Evolutionary conservation across 176 grass and related monocot genomes (phyloP).

Genomic region (Leersia perrieri): DNA sequence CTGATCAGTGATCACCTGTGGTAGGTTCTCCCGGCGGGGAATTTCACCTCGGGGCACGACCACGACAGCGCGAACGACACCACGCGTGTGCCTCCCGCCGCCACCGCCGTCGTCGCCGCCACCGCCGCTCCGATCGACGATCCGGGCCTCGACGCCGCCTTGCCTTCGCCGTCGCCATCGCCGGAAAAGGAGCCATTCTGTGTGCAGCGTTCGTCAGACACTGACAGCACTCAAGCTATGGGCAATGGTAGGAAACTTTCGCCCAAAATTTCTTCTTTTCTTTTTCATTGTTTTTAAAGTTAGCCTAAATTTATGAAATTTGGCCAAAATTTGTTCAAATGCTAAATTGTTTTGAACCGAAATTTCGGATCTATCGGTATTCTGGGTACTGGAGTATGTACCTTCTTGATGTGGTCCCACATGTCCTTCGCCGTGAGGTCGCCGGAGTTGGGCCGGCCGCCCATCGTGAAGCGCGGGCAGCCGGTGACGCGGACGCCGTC

Average conservation of each 20-base stretch:
- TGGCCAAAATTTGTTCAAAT: too few species aligned
- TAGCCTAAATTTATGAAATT: too few species aligned
- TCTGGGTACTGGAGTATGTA: not conserved
- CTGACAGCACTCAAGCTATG: not conserved
- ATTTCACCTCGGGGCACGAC: conserved; percentile 84
- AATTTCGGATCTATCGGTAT: too few species aligned
- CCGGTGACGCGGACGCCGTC: conserved; percentile 64
- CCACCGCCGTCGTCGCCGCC: conserved; percentile 52
- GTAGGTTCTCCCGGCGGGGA: conserved; percentile 69
- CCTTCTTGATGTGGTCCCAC: conserved; percentile 79
- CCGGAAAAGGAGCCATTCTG: conserved; percentile 85
- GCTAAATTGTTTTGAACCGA: too few species aligned
- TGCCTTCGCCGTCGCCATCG: conserved; percentile 9
- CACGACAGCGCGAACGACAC: conserved; percentile 86
- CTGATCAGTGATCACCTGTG: conserved; percentile 49
- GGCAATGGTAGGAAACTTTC: too few species aligned
- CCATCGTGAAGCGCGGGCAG: conserved; percentile 68
- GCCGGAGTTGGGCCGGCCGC: conserved; percentile 44
- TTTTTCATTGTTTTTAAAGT: too few species aligned
- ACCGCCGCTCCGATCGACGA: conserved; percentile 83
- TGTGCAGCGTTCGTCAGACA: not conserved
- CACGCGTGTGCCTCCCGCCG: conserved; percentile 40
- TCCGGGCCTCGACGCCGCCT: conserved; percentile 45
- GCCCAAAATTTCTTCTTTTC: too few species aligned
- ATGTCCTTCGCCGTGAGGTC: conserved; percentile 62